Conservation (phyloP, 148 eudicot species). For the Cornus kousa region DNA sequence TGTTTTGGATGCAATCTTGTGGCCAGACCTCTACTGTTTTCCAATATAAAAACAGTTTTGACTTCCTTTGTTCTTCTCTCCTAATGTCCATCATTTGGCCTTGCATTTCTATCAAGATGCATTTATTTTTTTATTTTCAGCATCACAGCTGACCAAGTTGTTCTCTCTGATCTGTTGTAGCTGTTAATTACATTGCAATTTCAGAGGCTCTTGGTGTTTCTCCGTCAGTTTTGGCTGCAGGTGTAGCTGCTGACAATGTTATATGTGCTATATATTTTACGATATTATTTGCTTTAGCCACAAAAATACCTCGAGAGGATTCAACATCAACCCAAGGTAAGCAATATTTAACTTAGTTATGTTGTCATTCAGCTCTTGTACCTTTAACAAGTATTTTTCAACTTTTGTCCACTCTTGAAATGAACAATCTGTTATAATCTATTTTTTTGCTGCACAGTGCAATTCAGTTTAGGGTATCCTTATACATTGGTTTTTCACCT, state of each 20-base stretch:
- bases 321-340: slow-evolving; percentile 51
- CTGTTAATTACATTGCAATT: slow-evolving; percentile 89
- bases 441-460: background rate
- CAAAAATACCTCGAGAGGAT: slow-evolving; percentile 75
- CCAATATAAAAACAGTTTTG: background rate
- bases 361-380: background rate
- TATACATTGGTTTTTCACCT: background rate
- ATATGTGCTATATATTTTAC: slow-evolving; percentile 85
- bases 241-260: slow-evolving; percentile 93
- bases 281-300: slow-evolving; percentile 73
- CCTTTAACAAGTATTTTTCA: background rate
- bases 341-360: slow-evolving; percentile 5
- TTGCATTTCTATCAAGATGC: background rate
- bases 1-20: no score
- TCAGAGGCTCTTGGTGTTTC: slow-evolving; percentile 75
- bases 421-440: background rate
- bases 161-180: slow-evolving; percentile 40
- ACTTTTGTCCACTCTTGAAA: background rate
- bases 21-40: no score
- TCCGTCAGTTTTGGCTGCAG: slow-evolving; percentile 88
- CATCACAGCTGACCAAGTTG: slow-evolving; percentile 19
- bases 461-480: background rate
- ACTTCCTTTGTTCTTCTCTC: background rate
- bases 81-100: background rate
- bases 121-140: background rate